These are phyloP conservation scores for Aspergillus neotritici DNA, from an alignment of 2,329 filamentous ascomycete species.

Conservation along the genomic window DNA sequence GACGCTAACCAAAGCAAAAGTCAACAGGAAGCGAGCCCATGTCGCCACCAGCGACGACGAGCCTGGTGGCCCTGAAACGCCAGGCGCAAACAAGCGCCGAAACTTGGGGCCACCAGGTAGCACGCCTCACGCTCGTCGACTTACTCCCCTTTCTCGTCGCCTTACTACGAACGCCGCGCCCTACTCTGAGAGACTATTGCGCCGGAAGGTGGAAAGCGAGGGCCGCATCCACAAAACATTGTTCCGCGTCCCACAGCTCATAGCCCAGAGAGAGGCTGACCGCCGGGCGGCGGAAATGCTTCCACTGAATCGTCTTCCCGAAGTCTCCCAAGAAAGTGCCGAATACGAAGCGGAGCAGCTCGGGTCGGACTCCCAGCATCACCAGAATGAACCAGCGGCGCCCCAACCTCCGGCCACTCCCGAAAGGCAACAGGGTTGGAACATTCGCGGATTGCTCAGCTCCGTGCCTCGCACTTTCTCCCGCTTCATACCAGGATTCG, in stretches of 20 bases:
- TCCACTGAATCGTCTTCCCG: constrained; percentile 5
- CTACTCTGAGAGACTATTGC: constrained; percentile 26
- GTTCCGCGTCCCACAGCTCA: constrained; percentile 27
- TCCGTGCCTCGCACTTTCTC: constrained; percentile 28
- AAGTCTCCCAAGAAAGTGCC: constrained; percentile 7
- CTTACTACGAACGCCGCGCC: constrained; percentile 16
- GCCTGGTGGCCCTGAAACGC: constrained; percentile 8
- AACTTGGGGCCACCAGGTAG: constrained; percentile 20
- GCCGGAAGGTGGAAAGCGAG: constrained; percentile 24
- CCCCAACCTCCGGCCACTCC: constrained; percentile 17
- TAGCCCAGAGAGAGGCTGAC: constrained; percentile 28
- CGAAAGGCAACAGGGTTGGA: constrained; percentile 22
- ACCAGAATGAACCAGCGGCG: constrained; percentile 3
- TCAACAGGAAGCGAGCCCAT: constrained; percentile 17
- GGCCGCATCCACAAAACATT: constrained; percentile 32
- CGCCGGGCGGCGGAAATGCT: constrained; percentile 11
- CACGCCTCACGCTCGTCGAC: constrained; percentile 16
- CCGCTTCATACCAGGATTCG: constrained; percentile 19
- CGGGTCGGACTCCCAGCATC: constrained; percentile 1
- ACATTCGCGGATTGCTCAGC: constrained; percentile 24
- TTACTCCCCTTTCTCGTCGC: constrained; percentile 15
- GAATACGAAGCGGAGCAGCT: constrained; percentile 7
- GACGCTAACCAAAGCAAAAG: constrained; percentile 13
- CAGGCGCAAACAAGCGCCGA: constrained; percentile 18
- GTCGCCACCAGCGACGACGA: constrained; percentile 9